Conservation (phyloP, 257 asterid genomes). For the Solanum ahanhuiri region DNA sequence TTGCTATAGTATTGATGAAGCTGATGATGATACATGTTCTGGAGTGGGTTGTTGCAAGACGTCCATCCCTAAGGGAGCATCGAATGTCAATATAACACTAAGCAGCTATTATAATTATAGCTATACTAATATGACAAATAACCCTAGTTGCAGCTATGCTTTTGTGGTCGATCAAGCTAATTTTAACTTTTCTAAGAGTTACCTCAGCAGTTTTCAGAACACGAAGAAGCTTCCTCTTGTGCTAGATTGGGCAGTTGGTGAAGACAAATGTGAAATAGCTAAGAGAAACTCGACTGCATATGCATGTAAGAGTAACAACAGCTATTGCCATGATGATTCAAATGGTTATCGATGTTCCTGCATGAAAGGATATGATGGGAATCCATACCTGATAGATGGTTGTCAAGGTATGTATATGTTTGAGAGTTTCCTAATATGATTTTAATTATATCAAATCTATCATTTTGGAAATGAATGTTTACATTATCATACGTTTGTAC, state of each 20-base stretch:
- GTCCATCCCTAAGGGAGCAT: slow-evolving; percentile 9
- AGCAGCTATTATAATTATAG: neutral
- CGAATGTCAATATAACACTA: neutral
- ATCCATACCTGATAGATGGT: slow-evolving; percentile 27
- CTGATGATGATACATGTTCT: slow-evolving; percentile 6
- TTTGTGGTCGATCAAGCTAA: slow-evolving; percentile 11
- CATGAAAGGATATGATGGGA: slow-evolving; percentile 21
- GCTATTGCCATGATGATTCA: neutral
- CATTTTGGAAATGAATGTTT: neutral
- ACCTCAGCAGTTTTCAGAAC: neutral
- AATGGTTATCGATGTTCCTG: slow-evolving; percentile 32
- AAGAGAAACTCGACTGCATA: neutral
- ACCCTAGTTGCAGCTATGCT: slow-evolving; percentile 9
- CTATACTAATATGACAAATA: accelerated
- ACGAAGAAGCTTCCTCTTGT: slow-evolving; percentile 9
- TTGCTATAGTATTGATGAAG: neutral
- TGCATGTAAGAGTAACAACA: slow-evolving; percentile 21
- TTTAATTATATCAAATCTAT: neutral
- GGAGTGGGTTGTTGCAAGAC: slow-evolving; percentile 29
- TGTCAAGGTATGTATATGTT: slow-evolving; percentile 18
- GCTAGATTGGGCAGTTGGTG: slow-evolving; percentile 29
- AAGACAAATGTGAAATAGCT: slow-evolving; percentile 11
- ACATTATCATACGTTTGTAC: no score
- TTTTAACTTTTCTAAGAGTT: neutral
- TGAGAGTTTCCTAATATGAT: neutral